phyloP scores from a whole-genome alignment of 225 moss, liverwort and hornwort genomes.

The Pseudisothecium myosuroides region DNA sequence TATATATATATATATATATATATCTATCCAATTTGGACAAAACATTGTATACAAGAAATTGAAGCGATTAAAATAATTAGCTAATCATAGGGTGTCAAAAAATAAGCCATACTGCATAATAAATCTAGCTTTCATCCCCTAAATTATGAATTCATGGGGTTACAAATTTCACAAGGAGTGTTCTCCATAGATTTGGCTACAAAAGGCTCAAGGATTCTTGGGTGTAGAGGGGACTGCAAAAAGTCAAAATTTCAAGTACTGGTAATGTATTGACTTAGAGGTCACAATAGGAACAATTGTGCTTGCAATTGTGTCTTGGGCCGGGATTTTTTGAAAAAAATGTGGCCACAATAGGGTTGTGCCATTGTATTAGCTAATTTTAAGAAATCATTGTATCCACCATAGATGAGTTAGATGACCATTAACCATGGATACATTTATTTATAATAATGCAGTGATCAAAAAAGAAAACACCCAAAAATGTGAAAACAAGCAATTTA shows the following conservation, averaged over 20 bases:
- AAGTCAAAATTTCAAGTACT: neutral
- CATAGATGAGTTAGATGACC: neutral
- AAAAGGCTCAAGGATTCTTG: neutral
- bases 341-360: neutral
- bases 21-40: too few species aligned
- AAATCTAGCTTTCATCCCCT: neutral
- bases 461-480: too few species aligned
- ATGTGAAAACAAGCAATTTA: too few species aligned
- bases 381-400: neutral
- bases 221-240: accelerated
- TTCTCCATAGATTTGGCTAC: too few species aligned
- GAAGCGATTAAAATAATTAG: too few species aligned
- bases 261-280: neutral
- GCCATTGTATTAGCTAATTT: neutral
- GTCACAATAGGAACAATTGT: neutral
- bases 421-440: neutral
- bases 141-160: too few species aligned
- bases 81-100: too few species aligned
- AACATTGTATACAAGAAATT: too few species aligned
- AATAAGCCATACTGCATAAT: too few species aligned
- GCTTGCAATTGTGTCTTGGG: neutral
- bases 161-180: too few species aligned
- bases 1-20: too few species aligned
- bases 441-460: too few species aligned
- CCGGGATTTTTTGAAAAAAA: neutral